A percentile compares a stretch with the other conserved stretches of the same genome.
Conservation (phyloP, 352 stramenopile species). For the Phytophthora ohioensis region DNA sequence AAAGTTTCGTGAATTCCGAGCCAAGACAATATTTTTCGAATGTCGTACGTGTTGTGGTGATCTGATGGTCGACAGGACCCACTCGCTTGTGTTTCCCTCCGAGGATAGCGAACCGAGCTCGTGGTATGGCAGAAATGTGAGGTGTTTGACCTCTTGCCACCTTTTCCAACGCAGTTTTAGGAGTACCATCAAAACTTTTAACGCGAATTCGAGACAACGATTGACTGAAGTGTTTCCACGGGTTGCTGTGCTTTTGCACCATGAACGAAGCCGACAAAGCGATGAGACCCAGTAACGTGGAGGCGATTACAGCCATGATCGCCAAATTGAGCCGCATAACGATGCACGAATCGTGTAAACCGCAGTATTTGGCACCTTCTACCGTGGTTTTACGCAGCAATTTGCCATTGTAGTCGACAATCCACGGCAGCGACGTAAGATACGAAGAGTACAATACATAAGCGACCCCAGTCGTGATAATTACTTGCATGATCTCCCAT, state of each 20-base stretch:
- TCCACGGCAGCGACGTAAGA: constrained; percentile 21
- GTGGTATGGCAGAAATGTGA: constrained; percentile 8
- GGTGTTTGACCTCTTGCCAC: constrained; percentile 7
- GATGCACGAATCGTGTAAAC: constrained; percentile 40
- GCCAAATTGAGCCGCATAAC: constrained; percentile 34
- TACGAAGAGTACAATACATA: constrained; percentile 17
- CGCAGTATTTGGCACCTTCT: constrained; percentile 34
- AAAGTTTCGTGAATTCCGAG: constrained; percentile 30
- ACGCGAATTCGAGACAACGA: constrained; percentile 16
- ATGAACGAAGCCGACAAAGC: constrained; percentile 25
- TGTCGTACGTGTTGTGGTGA: constrained; percentile 27
- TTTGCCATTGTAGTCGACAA: constrained; percentile 39
- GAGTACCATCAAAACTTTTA: background rate
- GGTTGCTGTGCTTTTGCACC: constrained; percentile 30
- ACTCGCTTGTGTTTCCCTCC: constrained; percentile 13
- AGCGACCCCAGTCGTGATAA: constrained; percentile 22
- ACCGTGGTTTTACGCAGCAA: constrained; percentile 42
- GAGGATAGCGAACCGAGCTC: constrained; percentile 26
- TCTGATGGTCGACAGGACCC: constrained; percentile 10
- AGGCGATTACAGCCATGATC: constrained; percentile 20
- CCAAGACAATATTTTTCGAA: constrained; percentile 45
- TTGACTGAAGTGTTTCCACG: constrained; percentile 13
- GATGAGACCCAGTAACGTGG: constrained; percentile 17
- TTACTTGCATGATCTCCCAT: constrained; percentile 40
- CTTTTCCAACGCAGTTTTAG: constrained; percentile 18